A percentile compares a stretch with the other conserved stretches of the same genome.
phyloP scores from a whole-genome alignment of 768 basidiomycete species.

The Daedalea quercina region DNA sequence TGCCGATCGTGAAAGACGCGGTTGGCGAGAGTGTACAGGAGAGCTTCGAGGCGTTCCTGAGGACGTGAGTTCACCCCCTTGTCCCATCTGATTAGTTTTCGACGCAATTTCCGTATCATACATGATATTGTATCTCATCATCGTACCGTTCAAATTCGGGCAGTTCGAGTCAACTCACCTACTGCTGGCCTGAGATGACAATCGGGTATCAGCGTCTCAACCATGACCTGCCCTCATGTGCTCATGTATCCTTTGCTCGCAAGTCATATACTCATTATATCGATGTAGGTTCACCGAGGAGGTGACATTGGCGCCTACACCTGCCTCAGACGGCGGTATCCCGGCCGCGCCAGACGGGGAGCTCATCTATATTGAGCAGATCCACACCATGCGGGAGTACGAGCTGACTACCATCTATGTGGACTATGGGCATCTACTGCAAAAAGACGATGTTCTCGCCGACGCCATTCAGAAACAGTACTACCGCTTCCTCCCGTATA shows the following conservation, averaged over 20 bases:
- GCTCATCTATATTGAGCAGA: constrained; percentile 84
- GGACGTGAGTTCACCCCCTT: constrained; percentile 52
- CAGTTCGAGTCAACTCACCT: no score
- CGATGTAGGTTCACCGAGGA: constrained; percentile 72
- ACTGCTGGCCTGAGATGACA: no score
- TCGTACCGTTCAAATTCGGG: no score
- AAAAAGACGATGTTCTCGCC: constrained; percentile 88
- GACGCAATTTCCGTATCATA: no score
- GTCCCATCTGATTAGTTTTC: background rate
- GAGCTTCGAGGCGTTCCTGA: constrained; percentile 86
- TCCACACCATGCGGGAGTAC: constrained; percentile 92
- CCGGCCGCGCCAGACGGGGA: constrained; percentile 53
- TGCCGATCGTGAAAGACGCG: constrained; percentile 86
- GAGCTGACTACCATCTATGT: constrained; percentile 95
- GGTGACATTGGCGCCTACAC: constrained; percentile 72
- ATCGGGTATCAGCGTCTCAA: no score
- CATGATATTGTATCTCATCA: no score
- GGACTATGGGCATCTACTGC: constrained; percentile 87
- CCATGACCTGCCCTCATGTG: no score
- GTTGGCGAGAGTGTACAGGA: constrained; percentile 95
- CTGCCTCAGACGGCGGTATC: constrained; percentile 62
- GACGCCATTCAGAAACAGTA: constrained; percentile 93
- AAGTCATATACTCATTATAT: background rate
- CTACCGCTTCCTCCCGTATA: constrained; percentile 93
- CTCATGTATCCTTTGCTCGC: no score